Evolutionary conservation across 345 rosid species (phyloP).

Genomic region (Gossypium bickii): DNA sequence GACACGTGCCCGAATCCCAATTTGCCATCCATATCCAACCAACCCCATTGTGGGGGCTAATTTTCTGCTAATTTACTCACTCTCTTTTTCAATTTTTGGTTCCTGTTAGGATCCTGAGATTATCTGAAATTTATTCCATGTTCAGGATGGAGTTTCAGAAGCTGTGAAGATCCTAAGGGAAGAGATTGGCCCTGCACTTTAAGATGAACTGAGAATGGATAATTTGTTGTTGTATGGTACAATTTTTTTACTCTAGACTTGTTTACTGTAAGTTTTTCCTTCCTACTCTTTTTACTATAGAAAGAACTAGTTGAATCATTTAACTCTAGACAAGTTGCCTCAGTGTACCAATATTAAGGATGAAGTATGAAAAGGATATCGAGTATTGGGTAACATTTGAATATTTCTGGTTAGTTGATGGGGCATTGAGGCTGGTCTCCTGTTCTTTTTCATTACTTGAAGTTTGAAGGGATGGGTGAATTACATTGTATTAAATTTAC

Average conservation of each 20-base stretch:
- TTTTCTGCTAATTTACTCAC: background rate
- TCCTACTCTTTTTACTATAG: background rate
- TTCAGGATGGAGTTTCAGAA: constrained; percentile 77
- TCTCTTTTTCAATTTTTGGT: background rate
- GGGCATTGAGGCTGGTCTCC: too few relatives aligned
- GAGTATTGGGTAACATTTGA: too few relatives aligned
- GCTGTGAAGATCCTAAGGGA: constrained; percentile 67
- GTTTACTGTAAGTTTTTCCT: background rate
- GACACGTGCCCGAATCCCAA: background rate
- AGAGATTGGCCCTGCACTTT: constrained; percentile 31
- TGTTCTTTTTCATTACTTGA: too few relatives aligned
- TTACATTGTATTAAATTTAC: too few relatives aligned
- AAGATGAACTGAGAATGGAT: background rate
- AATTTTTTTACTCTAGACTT: background rate
- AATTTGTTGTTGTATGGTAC: background rate
- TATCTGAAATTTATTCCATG: background rate
- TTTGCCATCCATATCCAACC: background rate
- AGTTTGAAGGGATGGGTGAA: too few relatives aligned
- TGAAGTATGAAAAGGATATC: too few relatives aligned
- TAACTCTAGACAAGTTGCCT: background rate
- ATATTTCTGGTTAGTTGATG: too few relatives aligned
- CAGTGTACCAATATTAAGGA: too few relatives aligned
- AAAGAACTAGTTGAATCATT: background rate
- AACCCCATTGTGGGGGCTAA: background rate
- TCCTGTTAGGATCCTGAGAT: background rate